A percentile compares a stretch with the other conserved stretches of the same genome.
Evolutionary conservation across 2,329 filamentous ascomycete genomes (phyloP).

Genomic region (Paracamarosporium sp.): DNA sequence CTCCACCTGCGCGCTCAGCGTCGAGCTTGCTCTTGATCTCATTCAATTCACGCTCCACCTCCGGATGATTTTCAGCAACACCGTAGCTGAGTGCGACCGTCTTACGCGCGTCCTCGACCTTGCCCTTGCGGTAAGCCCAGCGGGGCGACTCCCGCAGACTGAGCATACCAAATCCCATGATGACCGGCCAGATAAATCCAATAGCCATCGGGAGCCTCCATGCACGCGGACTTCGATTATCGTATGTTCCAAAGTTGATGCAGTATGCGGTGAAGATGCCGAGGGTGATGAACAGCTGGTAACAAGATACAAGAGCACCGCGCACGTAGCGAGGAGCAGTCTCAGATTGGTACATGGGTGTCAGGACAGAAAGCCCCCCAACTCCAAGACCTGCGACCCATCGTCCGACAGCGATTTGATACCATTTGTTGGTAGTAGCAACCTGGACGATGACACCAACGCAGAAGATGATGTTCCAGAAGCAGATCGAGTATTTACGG

Average conservation of each 20-base stretch:
- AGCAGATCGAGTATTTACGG: slow-evolving; percentile 67
- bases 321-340: slow-evolving; percentile 69
- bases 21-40: slow-evolving; percentile 65
- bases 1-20: slow-evolving; percentile 54
- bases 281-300: slow-evolving; percentile 73
- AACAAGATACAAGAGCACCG: slow-evolving; percentile 67
- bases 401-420: slow-evolving; percentile 69
- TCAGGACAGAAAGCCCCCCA: slow-evolving; percentile 67
- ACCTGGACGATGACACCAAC: slow-evolving; percentile 72
- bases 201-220: slow-evolving; percentile 71
- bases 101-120: slow-evolving; percentile 56
- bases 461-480: slow-evolving; percentile 67
- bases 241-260: slow-evolving; percentile 67
- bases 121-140: slow-evolving; percentile 64
- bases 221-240: slow-evolving; percentile 54
- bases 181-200: slow-evolving; percentile 62
- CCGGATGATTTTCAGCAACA: slow-evolving; percentile 61
- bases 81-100: slow-evolving; percentile 64
- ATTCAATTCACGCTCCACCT: slow-evolving; percentile 59
- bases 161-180: slow-evolving; percentile 61
- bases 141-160: slow-evolving; percentile 65
- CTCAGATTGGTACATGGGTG: slow-evolving; percentile 70
- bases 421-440: slow-evolving; percentile 63
- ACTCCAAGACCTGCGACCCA: slow-evolving; percentile 72
- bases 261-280: slow-evolving; percentile 64